Base-by-base conservation (phyloP, 75 land plant species). In the Pinus tabuliformis region DNA sequence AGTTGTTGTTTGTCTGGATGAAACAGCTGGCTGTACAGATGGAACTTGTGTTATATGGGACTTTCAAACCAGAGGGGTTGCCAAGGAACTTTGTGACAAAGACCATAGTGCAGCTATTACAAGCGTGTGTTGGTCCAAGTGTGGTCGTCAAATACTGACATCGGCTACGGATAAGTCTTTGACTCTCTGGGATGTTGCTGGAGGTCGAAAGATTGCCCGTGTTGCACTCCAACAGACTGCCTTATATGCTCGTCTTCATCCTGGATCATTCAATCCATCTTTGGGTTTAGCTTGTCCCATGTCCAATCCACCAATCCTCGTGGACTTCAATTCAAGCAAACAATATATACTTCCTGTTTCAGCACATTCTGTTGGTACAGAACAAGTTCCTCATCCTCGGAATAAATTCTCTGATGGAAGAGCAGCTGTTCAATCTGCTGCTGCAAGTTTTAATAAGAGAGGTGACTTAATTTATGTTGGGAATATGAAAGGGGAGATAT, bases 81-180 rank as follows among this genome's bases (percentile, higher is more conserved):
- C 99, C 24, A 94, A 90, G 82, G 97, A 91, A 79, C 90, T 96
- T 39, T 78, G 88, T 36, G 98, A 94, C 70, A 83, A 87, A 63
- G 90, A 89, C 20, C 80, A 84, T 72, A 70, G 73, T 76, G 83
- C 91, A 58, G 75, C 98, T n/a, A 86, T 96, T 59, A 94, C 99
- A 76, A 94, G 95, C 81, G 93, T 96, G 56, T 95, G 91, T 79
- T 96, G 99, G 99, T 96, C 99, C 17, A 96, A 96, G 76, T 82
- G 83, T 83, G 97, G 99, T 9, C 91, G 86, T 64, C 81, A 77
- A 16, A 81, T 96, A 64, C 86, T 96, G 59, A 88, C 92, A 28
- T 91, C 99, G 37, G 88, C 95, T 22, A 88, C 87, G 49, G 99
- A 96, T 78, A 94, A 90, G 74, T 92, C 95, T 56, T 79, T 96